A percentile compares a stretch with the other conserved stretches of the same genome.
phyloP scores from a whole-genome alignment of 73 alveolate genomes.

The Diophrys sp. region DNA sequence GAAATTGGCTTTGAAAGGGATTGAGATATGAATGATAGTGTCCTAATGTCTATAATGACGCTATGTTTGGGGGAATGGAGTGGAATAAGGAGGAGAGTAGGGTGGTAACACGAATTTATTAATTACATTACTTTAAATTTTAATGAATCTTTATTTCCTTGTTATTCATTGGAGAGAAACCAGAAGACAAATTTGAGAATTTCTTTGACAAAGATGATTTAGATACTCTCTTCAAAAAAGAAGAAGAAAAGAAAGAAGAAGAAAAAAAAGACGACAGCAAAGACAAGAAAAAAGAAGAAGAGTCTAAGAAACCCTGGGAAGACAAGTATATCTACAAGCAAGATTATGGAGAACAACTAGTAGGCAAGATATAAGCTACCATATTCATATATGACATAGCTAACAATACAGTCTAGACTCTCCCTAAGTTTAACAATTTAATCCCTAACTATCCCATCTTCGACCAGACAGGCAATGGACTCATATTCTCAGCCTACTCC shows the following conservation, averaged over 20 bases:
- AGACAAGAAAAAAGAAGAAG: neutral
- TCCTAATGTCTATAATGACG: slow-evolving; percentile 55
- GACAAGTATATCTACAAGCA: neutral
- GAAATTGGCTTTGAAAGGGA: too few species aligned
- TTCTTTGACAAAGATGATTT: slow-evolving; percentile 47
- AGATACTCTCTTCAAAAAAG: slow-evolving; percentile 36
- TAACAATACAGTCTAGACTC: neutral
- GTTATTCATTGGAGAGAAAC: too few species aligned
- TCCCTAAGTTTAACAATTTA: too few species aligned
- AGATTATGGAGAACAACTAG: neutral
- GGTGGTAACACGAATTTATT: too few species aligned
- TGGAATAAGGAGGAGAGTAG: slow-evolving; percentile 58
- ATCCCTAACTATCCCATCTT: slow-evolving; percentile 42
- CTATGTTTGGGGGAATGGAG: slow-evolving; percentile 42
- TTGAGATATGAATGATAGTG: too few species aligned
- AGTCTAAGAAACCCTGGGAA: neutral
- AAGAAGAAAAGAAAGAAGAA: slow-evolving; percentile 26
- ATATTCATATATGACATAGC: neutral
- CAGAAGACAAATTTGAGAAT: slow-evolving; percentile 26
- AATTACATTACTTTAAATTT: too few species aligned
- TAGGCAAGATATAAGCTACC: neutral
- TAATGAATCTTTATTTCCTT: neutral
- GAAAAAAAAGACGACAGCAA: too few species aligned
- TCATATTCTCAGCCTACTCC: slow-evolving; percentile 18
- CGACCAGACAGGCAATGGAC: slow-evolving; percentile 41